phyloP scores from a whole-genome alignment of 441 rosid species.

The Pelargonium fulgidum region DNA sequence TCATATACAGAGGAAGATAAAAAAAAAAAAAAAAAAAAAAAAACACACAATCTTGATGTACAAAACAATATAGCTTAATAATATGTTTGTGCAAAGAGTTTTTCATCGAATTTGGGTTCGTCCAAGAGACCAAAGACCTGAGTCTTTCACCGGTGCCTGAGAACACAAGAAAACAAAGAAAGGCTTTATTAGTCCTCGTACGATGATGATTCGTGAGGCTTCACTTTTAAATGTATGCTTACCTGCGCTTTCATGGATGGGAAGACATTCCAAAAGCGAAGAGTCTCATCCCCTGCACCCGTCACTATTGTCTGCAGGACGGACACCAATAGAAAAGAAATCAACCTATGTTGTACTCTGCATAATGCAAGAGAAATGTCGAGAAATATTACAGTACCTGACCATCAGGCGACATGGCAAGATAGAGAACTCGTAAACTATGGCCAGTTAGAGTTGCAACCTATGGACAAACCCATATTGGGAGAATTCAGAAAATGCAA shows the following conservation, averaged over 20 bases:
- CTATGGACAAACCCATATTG: conserved; percentile 27
- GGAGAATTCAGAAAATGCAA: not conserved
- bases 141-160: conserved; percentile 82
- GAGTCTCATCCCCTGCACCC: conserved; percentile 97
- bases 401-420: conserved; percentile 91
- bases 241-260: conserved; percentile 79
- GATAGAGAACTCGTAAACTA: conserved; percentile 83
- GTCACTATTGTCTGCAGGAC: conserved; percentile 78
- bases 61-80: conserved; percentile 4
- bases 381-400: conserved; percentile 38
- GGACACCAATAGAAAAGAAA: not conserved
- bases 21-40: no score
- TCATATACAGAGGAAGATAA: no score
- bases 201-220: not conserved
- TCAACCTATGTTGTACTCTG: not conserved
- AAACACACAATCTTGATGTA: no score
- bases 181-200: not conserved
- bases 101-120: conserved; percentile 71
- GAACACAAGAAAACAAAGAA: conserved; percentile 1
- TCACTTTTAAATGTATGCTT: conserved; percentile 13
- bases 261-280: conserved; percentile 91
- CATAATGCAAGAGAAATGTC: not conserved
- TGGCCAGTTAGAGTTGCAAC: conserved; percentile 89
- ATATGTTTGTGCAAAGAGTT: not conserved
- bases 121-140: conserved; percentile 89